These are phyloP conservation scores for Naganishia sp. DNA, from an alignment of 1,284 basidiomycete species.

Conservation along the genomic window DNA sequence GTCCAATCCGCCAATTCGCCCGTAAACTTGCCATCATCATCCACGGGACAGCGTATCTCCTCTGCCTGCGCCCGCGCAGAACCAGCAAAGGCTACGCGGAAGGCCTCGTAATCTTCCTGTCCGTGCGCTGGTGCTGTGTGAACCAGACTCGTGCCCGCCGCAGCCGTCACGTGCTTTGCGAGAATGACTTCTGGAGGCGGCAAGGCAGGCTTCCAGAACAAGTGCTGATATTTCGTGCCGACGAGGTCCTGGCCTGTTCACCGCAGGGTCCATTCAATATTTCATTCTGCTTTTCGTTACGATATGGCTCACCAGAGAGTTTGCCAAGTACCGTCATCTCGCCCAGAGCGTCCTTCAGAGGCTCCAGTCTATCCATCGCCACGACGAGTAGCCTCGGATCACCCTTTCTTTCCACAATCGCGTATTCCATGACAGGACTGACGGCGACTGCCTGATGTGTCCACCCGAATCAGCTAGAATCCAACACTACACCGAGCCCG, in stretches of 20 bases:
- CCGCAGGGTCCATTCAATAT: not conserved
- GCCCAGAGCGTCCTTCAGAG: slow-evolving; percentile 62
- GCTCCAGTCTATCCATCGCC: slow-evolving; percentile 66
- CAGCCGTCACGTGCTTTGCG: slow-evolving; percentile 72
- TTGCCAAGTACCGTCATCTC: slow-evolving; percentile 57
- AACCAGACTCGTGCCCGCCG: slow-evolving; percentile 93
- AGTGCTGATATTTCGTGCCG: slow-evolving; percentile 66
- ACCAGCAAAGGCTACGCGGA: slow-evolving; percentile 53
- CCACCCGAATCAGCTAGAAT: not conserved
- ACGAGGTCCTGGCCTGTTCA: slow-evolving; percentile 65
- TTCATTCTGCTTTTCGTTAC: not conserved
- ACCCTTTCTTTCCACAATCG: slow-evolving; percentile 58
- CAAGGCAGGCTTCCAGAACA: slow-evolving; percentile 64
- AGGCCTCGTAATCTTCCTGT: slow-evolving; percentile 83
- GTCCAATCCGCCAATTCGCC: slow-evolving; percentile 61
- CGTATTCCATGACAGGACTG: slow-evolving; percentile 71
- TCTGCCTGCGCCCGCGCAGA: slow-evolving; percentile 22
- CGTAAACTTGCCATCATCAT: slow-evolving; percentile 75
- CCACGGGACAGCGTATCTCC: slow-evolving; percentile 71
- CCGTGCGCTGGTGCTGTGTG: slow-evolving; percentile 96
- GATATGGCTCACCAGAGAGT: slow-evolving; percentile 57
- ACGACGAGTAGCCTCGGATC: slow-evolving; percentile 61
- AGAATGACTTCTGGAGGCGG: slow-evolving; percentile 57
- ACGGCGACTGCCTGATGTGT: slow-evolving; percentile 76
- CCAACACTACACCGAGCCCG: no score